Conservation (phyloP, 116 monocot species). For the Papilionanthe hybrid region DNA sequence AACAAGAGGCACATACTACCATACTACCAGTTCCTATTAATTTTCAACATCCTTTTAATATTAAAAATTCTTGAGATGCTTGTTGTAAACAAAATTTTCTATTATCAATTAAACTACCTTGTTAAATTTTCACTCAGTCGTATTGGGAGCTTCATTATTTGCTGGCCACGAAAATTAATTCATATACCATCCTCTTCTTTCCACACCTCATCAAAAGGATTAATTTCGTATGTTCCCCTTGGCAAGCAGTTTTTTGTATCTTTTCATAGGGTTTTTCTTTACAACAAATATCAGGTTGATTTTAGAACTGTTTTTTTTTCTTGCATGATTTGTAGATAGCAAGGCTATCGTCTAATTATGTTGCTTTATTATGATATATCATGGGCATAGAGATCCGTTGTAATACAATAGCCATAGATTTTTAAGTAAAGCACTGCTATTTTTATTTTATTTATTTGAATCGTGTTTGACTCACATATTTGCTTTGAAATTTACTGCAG, state of each 20-base stretch:
- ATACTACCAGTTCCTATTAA: background rate
- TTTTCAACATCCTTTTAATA: background rate
- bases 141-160: background rate
- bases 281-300: background rate
- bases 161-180: background rate
- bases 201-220: background rate
- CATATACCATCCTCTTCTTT: too few relatives aligned
- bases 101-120: background rate
- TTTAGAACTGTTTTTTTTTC: background rate
- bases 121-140: background rate
- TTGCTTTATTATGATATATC: background rate
- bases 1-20: background rate
- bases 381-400: background rate
- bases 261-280: background rate
- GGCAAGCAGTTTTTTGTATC: background rate
- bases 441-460: too few relatives aligned
- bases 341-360: background rate
- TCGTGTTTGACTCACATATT: too few relatives aligned
- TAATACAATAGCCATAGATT: too few relatives aligned
- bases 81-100: background rate
- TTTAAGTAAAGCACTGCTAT: too few relatives aligned
- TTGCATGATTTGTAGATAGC: background rate
- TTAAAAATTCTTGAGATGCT: background rate
- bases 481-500: too few relatives aligned
- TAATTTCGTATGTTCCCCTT: background rate